Percentiles rank a stretch among this genome's conserved stretches.
These are phyloP conservation scores for Acanthamoeba lenticulata DNA, from an alignment of 208 protist genomes.

Conservation along the genomic window DNA sequence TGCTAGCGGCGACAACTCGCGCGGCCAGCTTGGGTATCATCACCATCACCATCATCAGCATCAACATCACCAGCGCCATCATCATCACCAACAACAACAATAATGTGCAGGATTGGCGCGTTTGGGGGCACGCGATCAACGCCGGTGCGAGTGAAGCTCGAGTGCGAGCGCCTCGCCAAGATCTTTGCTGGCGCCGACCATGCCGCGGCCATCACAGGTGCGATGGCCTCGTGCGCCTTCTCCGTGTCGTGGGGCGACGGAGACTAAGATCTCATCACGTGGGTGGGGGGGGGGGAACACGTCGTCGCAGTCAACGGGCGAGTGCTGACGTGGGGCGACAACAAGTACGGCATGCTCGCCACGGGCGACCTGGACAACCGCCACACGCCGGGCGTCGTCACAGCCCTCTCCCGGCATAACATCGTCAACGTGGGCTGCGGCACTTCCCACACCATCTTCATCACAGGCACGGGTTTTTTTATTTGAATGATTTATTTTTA, in stretches of 20 bases:
- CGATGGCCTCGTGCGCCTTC: too few species aligned
- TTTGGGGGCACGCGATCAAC: background rate
- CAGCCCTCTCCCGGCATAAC: background rate
- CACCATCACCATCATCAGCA: too few species aligned
- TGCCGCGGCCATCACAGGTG: background rate
- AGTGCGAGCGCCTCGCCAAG: background rate
- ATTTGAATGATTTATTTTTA: too few species aligned
- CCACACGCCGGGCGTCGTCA: background rate
- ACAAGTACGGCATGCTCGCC: slow-evolving; percentile 4
- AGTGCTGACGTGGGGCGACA: background rate
- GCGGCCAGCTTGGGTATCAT: background rate
- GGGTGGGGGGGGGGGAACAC: too few species aligned
- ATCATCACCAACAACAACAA: background rate
- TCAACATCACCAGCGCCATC: too few species aligned
- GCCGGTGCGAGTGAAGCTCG: background rate
- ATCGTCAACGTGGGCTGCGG: background rate
- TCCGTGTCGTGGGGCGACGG: too few species aligned
- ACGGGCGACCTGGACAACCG: background rate
- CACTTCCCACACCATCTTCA: background rate
- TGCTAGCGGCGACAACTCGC: background rate
- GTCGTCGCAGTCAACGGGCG: background rate
- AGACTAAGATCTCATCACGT: background rate
- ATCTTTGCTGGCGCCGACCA: background rate
- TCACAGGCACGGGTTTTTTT: background rate
- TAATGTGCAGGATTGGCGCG: background rate